A percentile compares a stretch with the other conserved stretches of the same genome.
phyloP scores from a whole-genome alignment of 2,329 filamentous ascomycete species.

The Ophiostoma sp. region DNA sequence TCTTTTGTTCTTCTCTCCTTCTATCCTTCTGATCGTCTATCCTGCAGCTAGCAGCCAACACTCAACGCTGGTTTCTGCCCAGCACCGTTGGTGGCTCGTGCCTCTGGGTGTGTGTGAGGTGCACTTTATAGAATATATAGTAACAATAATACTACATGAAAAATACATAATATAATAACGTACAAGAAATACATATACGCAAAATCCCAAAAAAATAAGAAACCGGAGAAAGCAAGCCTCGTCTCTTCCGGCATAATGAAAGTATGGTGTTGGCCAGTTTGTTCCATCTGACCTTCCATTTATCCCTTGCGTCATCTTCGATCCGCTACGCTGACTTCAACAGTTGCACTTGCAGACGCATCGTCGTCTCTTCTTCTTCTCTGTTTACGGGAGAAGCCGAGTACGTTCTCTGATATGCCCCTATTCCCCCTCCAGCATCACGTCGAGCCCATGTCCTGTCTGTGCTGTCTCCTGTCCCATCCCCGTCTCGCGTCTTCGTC shows the following conservation, averaged over 20 bases:
- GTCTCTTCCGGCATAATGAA: background rate
- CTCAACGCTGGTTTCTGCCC: background rate
- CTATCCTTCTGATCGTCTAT: slow-evolving; percentile 2
- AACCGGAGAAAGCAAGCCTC: slow-evolving; percentile 6
- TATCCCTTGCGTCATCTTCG: background rate
- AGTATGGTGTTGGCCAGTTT: background rate
- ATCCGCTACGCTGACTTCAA: background rate
- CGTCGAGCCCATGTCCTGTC: background rate
- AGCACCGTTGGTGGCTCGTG: background rate
- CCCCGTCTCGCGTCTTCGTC: background rate
- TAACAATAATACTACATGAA: too few relatives aligned
- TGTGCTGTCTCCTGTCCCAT: background rate
- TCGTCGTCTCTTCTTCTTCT: too few relatives aligned
- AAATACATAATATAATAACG: too few relatives aligned
- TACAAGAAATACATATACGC: too few relatives aligned
- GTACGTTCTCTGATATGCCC: too few relatives aligned
- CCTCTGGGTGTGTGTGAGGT: too few relatives aligned
- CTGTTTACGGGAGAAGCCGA: too few relatives aligned
- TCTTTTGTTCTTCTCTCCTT: background rate
- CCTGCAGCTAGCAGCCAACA: background rate
- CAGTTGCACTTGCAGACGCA: too few relatives aligned
- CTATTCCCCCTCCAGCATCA: too few relatives aligned
- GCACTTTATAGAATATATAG: too few relatives aligned
- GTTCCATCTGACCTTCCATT: slow-evolving; percentile 4
- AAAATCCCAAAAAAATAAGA: too few relatives aligned